Percentiles rank a stretch among this genome's conserved stretches.
Conservation (phyloP, 371 early-diverging fungal genomes). For the Conidiobolus coronatus region DNA sequence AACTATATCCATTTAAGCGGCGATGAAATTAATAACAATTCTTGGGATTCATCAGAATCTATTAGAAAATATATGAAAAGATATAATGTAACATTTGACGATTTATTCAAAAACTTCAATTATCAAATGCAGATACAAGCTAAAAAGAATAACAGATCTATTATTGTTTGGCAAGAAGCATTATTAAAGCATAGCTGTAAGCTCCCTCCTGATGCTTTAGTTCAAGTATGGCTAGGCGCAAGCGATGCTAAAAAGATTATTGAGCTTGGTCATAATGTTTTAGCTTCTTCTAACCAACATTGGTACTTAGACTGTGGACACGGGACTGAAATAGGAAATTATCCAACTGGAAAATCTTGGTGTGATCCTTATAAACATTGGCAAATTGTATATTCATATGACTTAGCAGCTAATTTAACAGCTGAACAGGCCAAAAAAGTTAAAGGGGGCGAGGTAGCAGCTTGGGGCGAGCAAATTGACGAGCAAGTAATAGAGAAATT, state of each 20-base stretch:
- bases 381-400: constrained; percentile 52
- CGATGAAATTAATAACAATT: constrained; percentile 43
- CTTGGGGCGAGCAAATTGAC: constrained; percentile 56
- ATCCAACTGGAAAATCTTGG: constrained; percentile 28
- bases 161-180: constrained; percentile 27
- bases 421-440: constrained; percentile 10
- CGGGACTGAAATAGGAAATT: not conserved
- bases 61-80: constrained; percentile 1
- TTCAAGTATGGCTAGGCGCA: constrained; percentile 26
- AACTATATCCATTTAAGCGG: constrained; percentile 46
- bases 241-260: constrained; percentile 6
- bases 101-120: constrained; percentile 8
- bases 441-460: constrained; percentile 28
- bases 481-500: constrained; percentile 24
- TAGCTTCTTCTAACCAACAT: not conserved
- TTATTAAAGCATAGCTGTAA: constrained; percentile 17
- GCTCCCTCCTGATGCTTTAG: constrained; percentile 17
- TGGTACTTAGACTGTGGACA: too few species aligned
- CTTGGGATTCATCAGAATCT: constrained; percentile 31
- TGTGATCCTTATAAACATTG: constrained; percentile 56
- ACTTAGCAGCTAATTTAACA: constrained; percentile 8
- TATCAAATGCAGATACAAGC: constrained; percentile 7
- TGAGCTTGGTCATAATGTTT: not conserved
- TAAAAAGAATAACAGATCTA: constrained; percentile 15
- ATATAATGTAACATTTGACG: constrained; percentile 4